Evolutionary conservation across 306 rosid genomes (phyloP), one percentile per base, ranked within the genome.

Genomic region (cucumber (Cucumis sativus)): DNA sequence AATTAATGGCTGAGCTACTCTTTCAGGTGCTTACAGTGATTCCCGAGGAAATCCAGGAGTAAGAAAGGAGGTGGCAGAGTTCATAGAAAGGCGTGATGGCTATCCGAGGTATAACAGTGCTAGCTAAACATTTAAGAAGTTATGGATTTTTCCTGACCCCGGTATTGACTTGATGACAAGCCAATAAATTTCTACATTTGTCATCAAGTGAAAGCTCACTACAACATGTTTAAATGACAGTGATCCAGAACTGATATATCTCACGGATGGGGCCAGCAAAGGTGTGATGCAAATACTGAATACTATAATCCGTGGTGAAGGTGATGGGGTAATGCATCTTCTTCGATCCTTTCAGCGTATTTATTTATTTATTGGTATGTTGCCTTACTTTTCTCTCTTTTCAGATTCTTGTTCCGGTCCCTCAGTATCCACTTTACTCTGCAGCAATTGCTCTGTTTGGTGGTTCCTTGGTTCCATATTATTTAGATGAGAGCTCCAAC

Each of bases 201-300:
- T 69, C 13, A 18, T 43, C 57, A 43, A 69, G 37, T 43, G 33
- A 69, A 8, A 15, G 41, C 76, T 71, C 76, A 71, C 21, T 59
- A 61, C 81, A 71, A 64, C 78, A 23, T 86, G 77, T 79, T 84
- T 77, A 78, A 62, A 81, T 85, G 77, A 72, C 93, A 95, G 99
- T 79, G 89, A 95, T 77, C 97, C 97, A 35, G 99, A 95, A 83
- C 92, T 91, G 87, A 89, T 95, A 85, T 92, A 76, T 82, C 99
- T 95, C 79, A 95, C 99, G 10, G 99, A 95, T 83, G 99, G 99
- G 76, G 99, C 99, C 62, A 95, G 99, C 88, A 92, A 95, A 86
- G 99, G 96, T 82, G 98, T 95, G 82, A 92, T 89, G 99, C 99
- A 95, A 90, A 92, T 89, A 60, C 86, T 95, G 81, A 89, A 92